A percentile compares a stretch with the other conserved stretches of the same genome.
phyloP scores from a whole-genome alignment of 2,329 filamentous ascomycete genomes.

The Colletotrichum higginsianum region DNA sequence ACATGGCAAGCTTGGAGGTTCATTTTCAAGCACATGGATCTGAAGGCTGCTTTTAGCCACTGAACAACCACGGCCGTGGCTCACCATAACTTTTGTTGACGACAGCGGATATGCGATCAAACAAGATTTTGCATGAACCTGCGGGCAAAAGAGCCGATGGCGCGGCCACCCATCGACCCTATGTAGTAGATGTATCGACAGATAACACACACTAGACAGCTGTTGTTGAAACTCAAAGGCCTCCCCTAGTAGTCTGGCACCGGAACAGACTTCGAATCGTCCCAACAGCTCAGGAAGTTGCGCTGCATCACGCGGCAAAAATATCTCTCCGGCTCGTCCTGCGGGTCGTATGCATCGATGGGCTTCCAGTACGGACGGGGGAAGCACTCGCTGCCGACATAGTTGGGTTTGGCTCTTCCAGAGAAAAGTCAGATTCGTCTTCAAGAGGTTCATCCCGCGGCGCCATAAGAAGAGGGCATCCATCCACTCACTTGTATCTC shows the following conservation, averaged over 20 bases:
- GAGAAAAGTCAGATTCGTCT: neutral
- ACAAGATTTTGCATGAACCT: too few species aligned
- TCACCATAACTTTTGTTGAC: too few species aligned
- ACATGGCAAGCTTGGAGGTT: too few species aligned
- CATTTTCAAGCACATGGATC: too few species aligned
- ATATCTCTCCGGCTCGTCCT: neutral
- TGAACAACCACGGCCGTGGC: too few species aligned
- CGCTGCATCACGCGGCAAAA: accelerated
- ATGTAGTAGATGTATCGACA: too few species aligned
- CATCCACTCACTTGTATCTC: constrained; percentile 9
- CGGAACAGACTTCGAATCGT: neutral
- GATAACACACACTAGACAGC: too few species aligned
- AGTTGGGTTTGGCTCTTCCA: neutral
- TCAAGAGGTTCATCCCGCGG: accelerated
- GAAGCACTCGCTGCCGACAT: neutral
- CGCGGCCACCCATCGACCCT: too few species aligned
- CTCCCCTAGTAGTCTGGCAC: neutral
- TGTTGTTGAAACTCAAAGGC: too few species aligned
- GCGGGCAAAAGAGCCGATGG: too few species aligned
- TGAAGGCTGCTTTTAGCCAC: too few species aligned
- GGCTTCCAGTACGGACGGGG: neutral
- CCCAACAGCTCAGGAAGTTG: neutral
- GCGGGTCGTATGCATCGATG: neutral
- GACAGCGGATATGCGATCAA: too few species aligned
- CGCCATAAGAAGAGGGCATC: neutral